Base-by-base conservation (phyloP, 129 eudicot genomes). In the Calendula officinalis region DNA sequence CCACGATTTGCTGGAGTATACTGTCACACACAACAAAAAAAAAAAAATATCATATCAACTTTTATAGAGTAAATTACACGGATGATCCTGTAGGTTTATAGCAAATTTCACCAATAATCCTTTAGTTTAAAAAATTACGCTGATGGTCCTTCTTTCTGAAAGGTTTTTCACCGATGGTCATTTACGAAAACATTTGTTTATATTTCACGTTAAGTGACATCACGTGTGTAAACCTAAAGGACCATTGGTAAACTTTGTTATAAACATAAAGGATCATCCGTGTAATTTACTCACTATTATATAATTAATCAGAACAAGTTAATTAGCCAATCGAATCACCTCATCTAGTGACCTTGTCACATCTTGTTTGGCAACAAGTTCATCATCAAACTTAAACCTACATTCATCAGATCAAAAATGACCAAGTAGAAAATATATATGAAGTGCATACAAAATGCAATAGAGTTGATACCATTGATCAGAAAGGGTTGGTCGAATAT, bases 371-470 rank as follows among this genome's bases (percentile, higher is more conserved):
- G 94, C 80, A 3, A 88, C 89, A n/a, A 94, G 85, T 62, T 88
- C 94, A 60, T 88, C 96, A 70, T 88, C 96, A 70, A 88, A 88
- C 60, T 88, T 88, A 51, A 59, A 82, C 96, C 96, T 88, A 34
- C 34, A 60, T 36, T 22, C 30, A 22, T n/a, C n/a, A n/a, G n/a
- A n/a, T 11, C 54, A 53, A 45, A 66, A 35, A 57, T 22, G 17
- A 52, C 7, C 57, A 52, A 41, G 45, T 41, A 11, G 9, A 41
- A 36, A 37, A 27, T 49, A 30, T 16, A n/a, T 7, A 53, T 22
- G 1, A 22, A 22, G 1, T 22, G 30, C 1, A 22, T 22, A n/a
- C n/a, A 22, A 65, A 52, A 0, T 9, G 15, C 12, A 57, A 56
- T 8, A 40, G 52, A 57, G 42, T 38, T 48, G 81, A 45, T 79